Evolutionary conservation across 2,329 filamentous ascomycete genomes (phyloP), one percentile per base, ranked within the genome.

Genomic region (Claviceps quebecensis): DNA sequence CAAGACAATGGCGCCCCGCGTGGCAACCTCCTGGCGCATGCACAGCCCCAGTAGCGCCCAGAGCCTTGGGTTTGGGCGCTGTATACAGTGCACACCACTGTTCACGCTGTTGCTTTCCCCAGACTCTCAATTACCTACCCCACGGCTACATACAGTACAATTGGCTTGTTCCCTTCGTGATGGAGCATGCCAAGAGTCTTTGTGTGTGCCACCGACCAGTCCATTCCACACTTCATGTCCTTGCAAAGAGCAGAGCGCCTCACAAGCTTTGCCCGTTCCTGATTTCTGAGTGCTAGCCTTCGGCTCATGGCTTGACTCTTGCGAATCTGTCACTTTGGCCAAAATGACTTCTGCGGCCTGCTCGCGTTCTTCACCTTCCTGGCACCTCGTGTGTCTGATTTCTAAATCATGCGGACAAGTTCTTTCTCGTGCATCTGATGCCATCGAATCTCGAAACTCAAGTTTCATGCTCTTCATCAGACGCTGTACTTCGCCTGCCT

Each of bases 141-240:
- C 29, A 34, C 29, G 29, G 3, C 9, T 34, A 34, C n/a, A n/a
- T n/a, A n/a, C n/a, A n/a, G n/a, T n/a, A n/a, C 9, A 34, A 34
- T 34, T 34, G 29, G 29, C 29, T 34, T 34, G 8, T 11, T 11
- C 9, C 29, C 29, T 34, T 34, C 29, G 29, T 34, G 29, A 34
- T 43, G 37, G 39, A 22, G 26, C 8, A 19, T 49, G 48, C 48
- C 48, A 49, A 49, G 48, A 29, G 45, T n/a, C 29, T 38, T n/a
- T 23, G 39, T 49, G 39, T 49, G 13, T 45, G 29, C 48, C 26
- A 17, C 39, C 17, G 8, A 13, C 46, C 14, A 26, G 14, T 26
- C 8, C 9, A 34, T 34, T 11, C 9, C 29, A 34, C 29, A 34
- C n/a, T 22, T 36, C 17, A 19, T 41, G n/a, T 11, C 38, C 17